phyloP scores from a whole-genome alignment of 345 rosid genomes.

The Lepidium sativum region DNA sequence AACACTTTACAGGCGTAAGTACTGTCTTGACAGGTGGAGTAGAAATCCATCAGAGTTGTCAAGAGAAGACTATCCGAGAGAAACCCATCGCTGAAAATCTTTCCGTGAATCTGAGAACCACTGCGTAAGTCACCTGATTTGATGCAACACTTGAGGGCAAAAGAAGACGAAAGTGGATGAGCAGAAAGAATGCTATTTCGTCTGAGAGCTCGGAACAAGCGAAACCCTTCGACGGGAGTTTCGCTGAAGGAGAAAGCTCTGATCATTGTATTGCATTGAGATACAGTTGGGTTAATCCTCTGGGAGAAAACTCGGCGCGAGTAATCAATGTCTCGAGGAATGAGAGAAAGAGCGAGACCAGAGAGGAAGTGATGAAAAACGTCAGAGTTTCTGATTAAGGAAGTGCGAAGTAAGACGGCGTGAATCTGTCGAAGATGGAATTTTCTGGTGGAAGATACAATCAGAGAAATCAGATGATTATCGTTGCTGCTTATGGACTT shows the following conservation, averaged over 20 bases:
- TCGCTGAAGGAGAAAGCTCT: constrained; percentile 49
- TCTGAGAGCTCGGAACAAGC: constrained; percentile 38
- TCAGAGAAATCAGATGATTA: constrained; percentile 37
- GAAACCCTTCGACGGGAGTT: constrained; percentile 46
- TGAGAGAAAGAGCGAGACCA: constrained; percentile 36
- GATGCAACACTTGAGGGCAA: constrained; percentile 49
- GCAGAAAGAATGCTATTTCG: constrained; percentile 24
- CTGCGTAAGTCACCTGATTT: constrained; percentile 31
- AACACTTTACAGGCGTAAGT: constrained; percentile 53
- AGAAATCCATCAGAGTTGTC: constrained; percentile 61
- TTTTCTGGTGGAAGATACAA: constrained; percentile 39
- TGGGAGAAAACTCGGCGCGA: constrained; percentile 47
- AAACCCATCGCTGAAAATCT: constrained; percentile 54
- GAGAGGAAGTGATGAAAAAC: constrained; percentile 52
- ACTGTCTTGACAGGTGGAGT: constrained; percentile 28
- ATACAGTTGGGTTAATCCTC: constrained; percentile 35
- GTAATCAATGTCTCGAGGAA: constrained; percentile 30
- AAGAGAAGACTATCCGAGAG: constrained; percentile 51
- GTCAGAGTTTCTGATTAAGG: constrained; percentile 34
- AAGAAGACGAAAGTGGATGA: constrained; percentile 51
- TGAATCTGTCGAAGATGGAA: constrained; percentile 62
- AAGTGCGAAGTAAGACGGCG: constrained; percentile 46
- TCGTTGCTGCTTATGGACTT: constrained; percentile 11
- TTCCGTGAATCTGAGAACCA: constrained; percentile 62
- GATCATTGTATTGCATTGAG: constrained; percentile 58